phyloP scores from a whole-genome alignment of 208 protist genomes.

The Trypanosoma melophagium region DNA sequence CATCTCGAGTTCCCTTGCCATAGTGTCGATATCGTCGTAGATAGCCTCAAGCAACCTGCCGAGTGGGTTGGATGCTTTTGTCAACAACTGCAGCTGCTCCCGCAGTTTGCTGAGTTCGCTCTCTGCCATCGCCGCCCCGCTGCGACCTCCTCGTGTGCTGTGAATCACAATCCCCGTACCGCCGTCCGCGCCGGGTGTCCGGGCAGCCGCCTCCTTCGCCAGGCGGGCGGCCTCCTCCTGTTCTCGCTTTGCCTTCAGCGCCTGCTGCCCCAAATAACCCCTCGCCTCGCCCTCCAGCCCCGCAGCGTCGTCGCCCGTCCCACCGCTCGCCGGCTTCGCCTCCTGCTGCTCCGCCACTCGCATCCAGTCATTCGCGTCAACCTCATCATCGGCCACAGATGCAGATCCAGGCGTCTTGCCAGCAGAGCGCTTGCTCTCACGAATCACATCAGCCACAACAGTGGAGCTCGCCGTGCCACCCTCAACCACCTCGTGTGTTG shows the following conservation, averaged over 20 bases:
- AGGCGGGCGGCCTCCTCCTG: slow-evolving; percentile 50
- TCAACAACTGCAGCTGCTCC: slow-evolving; percentile 87
- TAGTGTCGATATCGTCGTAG: slow-evolving; percentile 89
- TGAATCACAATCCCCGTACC: slow-evolving; percentile 78
- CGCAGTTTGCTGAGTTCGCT: slow-evolving; percentile 76
- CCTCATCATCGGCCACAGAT: background rate
- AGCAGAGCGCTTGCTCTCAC: slow-evolving; percentile 42
- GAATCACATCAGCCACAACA: slow-evolving; percentile 58
- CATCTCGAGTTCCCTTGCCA: slow-evolving; percentile 87
- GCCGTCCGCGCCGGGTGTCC: background rate
- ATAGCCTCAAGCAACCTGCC: slow-evolving; percentile 86
- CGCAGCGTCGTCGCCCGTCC: slow-evolving; percentile 30
- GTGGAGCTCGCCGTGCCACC: slow-evolving; percentile 35
- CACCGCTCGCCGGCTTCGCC: slow-evolving; percentile 33
- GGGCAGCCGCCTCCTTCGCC: slow-evolving; percentile 11
- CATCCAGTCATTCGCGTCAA: slow-evolving; percentile 71
- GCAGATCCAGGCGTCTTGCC: slow-evolving; percentile 28
- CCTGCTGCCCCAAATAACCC: slow-evolving; percentile 82
- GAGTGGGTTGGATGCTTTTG: slow-evolving; percentile 87
- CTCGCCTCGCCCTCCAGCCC: slow-evolving; percentile 60
- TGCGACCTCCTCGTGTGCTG: slow-evolving; percentile 34
- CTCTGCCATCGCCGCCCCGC: slow-evolving; percentile 52
- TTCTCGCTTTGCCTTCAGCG: slow-evolving; percentile 76
- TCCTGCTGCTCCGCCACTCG: slow-evolving; percentile 78
- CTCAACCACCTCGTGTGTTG: slow-evolving; percentile 73